Evolutionary conservation across 768 basidiomycete genomes (phyloP), one percentile per base, ranked within the genome.

Genomic region (Termitomyces sp.): DNA sequence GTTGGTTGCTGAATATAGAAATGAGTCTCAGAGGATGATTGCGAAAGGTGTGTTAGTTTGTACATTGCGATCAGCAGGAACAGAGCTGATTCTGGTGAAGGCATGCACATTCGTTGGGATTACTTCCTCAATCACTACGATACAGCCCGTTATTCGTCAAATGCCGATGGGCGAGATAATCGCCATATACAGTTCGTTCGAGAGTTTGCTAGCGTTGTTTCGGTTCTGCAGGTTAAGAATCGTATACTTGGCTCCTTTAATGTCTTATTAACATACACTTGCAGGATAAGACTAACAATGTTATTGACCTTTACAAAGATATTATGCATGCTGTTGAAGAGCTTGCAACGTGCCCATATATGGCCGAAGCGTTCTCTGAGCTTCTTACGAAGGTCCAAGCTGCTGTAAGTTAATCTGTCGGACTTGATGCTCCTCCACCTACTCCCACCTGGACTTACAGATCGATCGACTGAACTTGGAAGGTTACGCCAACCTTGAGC

Each of bases 31-130:
- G 73, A 78, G 91, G 68, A 96, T 98, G 92, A 89, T 98, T 60
- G 80, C 80, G 8, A 87, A 87, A 77, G 95, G 94, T 92, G 45
- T 48, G 84, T 66, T 18, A 20, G 16, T 36, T 36, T 42, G n/a
- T 59, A 44, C 22, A 24, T 20, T n/a, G 33, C 14, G 16, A 16
- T 18, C 50, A 36, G 22, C 22, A 24, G 8, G 35, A 45, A 51
- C 51, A 2, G 44, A 26, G 26, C 33, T 32, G 28, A 33, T 53
- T 8, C 18, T 16, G 28, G 43, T 10, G n/a, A 47, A 96, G 95
- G 96, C 28, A 96, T 99, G 89, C 84, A 82, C 65, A 91, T 96
- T 57, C 87, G 91, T 26, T 99, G 97, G 97, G 97, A 98, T 69
- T 83, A 93, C 72, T 94, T 98, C 65, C 90, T 98, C 64, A 96